Evolutionary conservation across 1,284 basidiomycete genomes (phyloP).

Genomic region (Ustilago vetiveriae): DNA sequence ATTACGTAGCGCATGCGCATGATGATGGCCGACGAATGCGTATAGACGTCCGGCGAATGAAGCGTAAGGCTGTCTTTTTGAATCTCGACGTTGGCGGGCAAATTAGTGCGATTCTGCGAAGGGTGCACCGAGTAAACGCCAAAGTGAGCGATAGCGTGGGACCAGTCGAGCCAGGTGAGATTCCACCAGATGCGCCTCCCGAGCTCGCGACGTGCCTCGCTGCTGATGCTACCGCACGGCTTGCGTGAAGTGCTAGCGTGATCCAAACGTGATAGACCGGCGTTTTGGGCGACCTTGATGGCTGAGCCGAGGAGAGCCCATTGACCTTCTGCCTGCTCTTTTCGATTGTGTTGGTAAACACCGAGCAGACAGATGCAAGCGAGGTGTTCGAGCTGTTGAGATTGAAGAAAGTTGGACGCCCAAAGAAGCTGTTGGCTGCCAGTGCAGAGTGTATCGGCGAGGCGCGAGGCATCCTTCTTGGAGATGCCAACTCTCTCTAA

Average conservation of each 20-base stretch:
- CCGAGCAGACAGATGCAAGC: conserved; percentile 60
- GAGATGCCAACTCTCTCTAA: conserved; percentile 43
- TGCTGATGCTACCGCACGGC: conserved; percentile 28
- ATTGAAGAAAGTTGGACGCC: conserved; percentile 59
- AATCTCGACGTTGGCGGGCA: conserved; percentile 59
- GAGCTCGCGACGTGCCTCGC: conserved; percentile 53
- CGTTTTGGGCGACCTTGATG: conserved; percentile 54
- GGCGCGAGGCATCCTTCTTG: conserved; percentile 31
- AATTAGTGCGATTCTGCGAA: conserved; percentile 53
- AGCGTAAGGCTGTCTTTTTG: conserved; percentile 46
- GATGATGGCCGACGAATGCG: conserved; percentile 41
- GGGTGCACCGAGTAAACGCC: conserved; percentile 60
- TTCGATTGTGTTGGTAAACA: conserved; percentile 63
- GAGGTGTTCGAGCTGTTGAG: conserved; percentile 60
- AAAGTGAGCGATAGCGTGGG: conserved; percentile 58
- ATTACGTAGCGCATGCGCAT: conserved; percentile 47
- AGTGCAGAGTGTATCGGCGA: conserved; percentile 54
- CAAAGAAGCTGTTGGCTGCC: conserved; percentile 58
- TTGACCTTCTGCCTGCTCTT: conserved; percentile 59
- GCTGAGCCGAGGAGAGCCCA: conserved; percentile 60
- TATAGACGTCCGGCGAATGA: conserved; percentile 39
- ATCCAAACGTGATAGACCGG: conserved; percentile 41
- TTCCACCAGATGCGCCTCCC: conserved; percentile 64
- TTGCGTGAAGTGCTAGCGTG: conserved; percentile 19
- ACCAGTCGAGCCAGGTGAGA: conserved; percentile 58